Evolutionary conservation across 2,329 filamentous ascomycete species (phyloP).

Genomic region (Teratosphaeria nubilosa): DNA sequence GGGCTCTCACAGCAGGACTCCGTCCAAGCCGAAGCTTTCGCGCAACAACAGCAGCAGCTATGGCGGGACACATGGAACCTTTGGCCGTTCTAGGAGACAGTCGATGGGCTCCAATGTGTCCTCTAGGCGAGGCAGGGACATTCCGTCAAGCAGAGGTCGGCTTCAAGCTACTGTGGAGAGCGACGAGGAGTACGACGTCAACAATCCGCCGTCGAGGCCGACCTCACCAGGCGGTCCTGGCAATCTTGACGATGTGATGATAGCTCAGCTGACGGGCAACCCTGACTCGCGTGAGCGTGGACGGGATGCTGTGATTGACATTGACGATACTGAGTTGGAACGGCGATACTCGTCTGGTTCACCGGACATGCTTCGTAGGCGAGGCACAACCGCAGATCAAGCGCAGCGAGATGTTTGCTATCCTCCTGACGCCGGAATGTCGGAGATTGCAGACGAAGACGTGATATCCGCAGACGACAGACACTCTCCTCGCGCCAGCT

Average conservation of each 20-base stretch:
- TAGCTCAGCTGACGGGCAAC: constrained; percentile 51
- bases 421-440: constrained; percentile 60
- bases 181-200: constrained; percentile 47
- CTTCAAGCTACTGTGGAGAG: constrained; percentile 6
- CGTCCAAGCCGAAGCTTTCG: constrained; percentile 19
- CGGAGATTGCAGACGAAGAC: constrained; percentile 74
- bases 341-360: constrained; percentile 27
- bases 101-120: constrained; percentile 19
- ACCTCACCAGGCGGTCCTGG: constrained; percentile 44
- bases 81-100: constrained; percentile 15
- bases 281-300: constrained; percentile 22
- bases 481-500: background rate
- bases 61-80: constrained; percentile 20
- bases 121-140: constrained; percentile 9
- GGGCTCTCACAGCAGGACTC: constrained; percentile 24
- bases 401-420: constrained; percentile 90
- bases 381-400: constrained; percentile 48
- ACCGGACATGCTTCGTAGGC: constrained; percentile 30
- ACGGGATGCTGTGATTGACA: constrained; percentile 41
- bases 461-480: constrained; percentile 14
- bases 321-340: constrained; percentile 29
- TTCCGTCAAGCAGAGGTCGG: constrained; percentile 5
- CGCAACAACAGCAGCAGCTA: constrained; percentile 17
- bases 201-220: constrained; percentile 55
- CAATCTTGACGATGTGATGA: constrained; percentile 54